Percentiles rank a stretch among this genome's conserved stretches.
These are phyloP conservation scores for Acorus gramineus DNA, from an alignment of 106 monocot species.

Conservation along the genomic window DNA sequence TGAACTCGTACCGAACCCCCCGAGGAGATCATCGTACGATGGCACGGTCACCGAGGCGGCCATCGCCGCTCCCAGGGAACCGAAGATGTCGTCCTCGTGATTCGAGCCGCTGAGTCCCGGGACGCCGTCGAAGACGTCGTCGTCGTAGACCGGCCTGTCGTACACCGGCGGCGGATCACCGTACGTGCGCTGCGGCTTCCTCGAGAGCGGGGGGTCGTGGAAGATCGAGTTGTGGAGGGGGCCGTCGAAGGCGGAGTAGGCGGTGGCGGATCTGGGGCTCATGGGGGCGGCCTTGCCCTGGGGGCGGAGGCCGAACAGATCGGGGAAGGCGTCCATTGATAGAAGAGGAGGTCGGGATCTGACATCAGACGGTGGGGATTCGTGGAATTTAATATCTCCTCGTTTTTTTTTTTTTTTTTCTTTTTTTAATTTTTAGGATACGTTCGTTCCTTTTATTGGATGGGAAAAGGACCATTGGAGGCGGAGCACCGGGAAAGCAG, in stretches of 20 bases:
- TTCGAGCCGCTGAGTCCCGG: conserved; percentile 20
- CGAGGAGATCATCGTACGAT: conserved; percentile 18
- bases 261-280: conserved; percentile 15
- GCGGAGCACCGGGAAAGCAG: too few species aligned
- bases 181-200: background rate
- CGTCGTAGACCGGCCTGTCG: conserved; percentile 52
- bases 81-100: conserved; percentile 39
- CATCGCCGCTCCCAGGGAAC: conserved; percentile 2
- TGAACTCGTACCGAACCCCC: conserved; percentile 22
- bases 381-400: background rate
- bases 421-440: too few species aligned
- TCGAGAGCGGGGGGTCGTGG: conserved; percentile 1
- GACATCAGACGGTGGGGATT: background rate
- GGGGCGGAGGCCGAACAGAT: conserved; percentile 46
- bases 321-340: conserved; percentile 53
- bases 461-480: too few species aligned
- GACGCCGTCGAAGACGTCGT: conserved; percentile 57
- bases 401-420: too few species aligned
- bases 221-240: conserved; percentile 13
- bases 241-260: conserved; percentile 4
- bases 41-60: background rate
- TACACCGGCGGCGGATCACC: conserved; percentile 31
- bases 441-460: too few species aligned
- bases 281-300: conserved; percentile 56
- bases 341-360: background rate